These are phyloP conservation scores for Ganoderma resinaceum DNA, from an alignment of 1,284 basidiomycete species.

Conservation along the genomic window DNA sequence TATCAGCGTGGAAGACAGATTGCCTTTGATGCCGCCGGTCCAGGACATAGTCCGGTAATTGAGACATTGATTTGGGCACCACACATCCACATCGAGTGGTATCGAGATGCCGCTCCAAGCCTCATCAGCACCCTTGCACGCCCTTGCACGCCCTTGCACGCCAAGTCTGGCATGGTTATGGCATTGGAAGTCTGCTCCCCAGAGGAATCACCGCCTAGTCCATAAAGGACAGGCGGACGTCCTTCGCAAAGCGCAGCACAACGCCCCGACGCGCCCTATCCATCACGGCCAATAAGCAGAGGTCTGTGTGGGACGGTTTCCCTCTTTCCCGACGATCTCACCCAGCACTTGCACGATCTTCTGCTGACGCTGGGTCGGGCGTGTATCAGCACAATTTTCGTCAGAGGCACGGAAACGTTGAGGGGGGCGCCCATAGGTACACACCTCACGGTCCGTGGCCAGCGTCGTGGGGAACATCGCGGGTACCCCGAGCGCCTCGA, in stretches of 20 bases:
- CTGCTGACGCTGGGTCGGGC: slow-evolving; percentile 49
- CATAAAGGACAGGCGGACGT: background rate
- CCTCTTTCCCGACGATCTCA: slow-evolving; percentile 44
- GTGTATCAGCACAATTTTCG: slow-evolving; percentile 15
- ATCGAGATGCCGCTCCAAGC: background rate
- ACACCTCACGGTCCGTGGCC: slow-evolving; percentile 61
- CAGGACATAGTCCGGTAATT: background rate
- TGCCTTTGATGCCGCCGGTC: background rate
- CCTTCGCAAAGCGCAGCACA: background rate
- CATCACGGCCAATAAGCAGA: slow-evolving; percentile 10
- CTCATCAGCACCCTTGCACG: too few relatives aligned
- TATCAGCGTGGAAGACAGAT: background rate
- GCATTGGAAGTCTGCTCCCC: background rate
- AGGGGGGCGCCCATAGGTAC: slow-evolving; percentile 31
- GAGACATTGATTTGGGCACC: background rate
- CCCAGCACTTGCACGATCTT: slow-evolving; percentile 59
- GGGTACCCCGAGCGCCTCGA: slow-evolving; percentile 68
- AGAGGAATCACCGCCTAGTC: background rate
- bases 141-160: background rate
- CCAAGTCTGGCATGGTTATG: background rate
- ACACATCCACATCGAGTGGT: background rate
- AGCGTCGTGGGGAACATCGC: slow-evolving; percentile 68
- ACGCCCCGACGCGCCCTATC: slow-evolving; percentile 9
- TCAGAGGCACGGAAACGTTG: slow-evolving; percentile 1
- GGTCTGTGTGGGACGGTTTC: slow-evolving; percentile 10